Evolutionary conservation across 148 eudicot genomes (phyloP).

Genomic region (Camellia sinensis): DNA sequence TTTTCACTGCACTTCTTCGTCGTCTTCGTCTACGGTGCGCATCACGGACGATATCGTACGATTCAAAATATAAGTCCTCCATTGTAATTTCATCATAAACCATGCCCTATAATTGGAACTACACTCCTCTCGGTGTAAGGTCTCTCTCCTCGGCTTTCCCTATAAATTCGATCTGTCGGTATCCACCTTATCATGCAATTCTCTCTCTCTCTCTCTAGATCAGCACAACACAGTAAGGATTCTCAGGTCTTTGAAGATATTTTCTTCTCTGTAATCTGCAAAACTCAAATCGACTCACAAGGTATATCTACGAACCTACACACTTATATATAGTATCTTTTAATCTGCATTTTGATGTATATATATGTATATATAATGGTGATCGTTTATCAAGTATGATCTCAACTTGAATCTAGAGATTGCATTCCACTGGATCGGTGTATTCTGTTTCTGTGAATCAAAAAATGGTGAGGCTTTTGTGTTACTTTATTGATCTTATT

Average conservation of each 20-base stretch:
- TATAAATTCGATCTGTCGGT: slow-evolving; percentile 1
- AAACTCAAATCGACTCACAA: slow-evolving; percentile 7
- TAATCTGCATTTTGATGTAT: background rate
- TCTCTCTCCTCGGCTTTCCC: slow-evolving; percentile 7
- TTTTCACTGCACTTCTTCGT: too few species aligned
- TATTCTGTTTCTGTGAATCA: background rate
- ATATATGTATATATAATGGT: background rate
- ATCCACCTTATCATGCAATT: background rate
- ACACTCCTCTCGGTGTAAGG: background rate
- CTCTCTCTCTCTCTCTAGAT: slow-evolving; percentile 5
- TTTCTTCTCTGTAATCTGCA: background rate
- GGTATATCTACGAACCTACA: slow-evolving; percentile 4
- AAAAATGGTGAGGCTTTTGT: background rate
- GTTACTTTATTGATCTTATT: background rate
- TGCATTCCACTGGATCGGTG: background rate
- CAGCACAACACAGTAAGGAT: background rate
- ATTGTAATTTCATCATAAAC: background rate
- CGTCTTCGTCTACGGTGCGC: too few species aligned
- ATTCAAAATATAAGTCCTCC: background rate
- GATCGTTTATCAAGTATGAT: slow-evolving; percentile 5
- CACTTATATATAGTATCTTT: background rate
- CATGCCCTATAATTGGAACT: background rate
- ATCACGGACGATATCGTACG: background rate
- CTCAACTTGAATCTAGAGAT: background rate
- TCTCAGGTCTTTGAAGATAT: background rate